Evolutionary conservation across 179 eudicot species (phyloP).

Genomic region (Camellia oleifera): DNA sequence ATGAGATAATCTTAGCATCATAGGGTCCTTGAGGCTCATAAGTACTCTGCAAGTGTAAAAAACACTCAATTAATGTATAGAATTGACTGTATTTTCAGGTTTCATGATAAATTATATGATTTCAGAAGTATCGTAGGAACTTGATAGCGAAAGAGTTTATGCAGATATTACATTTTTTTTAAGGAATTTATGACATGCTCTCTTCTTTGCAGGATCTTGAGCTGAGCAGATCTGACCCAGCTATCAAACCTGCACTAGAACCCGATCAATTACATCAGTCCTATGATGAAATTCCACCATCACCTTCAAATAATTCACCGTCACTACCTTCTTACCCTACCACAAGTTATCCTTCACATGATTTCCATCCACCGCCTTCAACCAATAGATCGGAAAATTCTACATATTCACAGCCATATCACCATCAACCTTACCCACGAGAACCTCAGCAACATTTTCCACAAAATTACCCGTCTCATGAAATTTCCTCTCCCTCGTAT

Average conservation of each 20-base stretch:
- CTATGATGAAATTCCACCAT: constrained; percentile 39
- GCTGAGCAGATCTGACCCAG: constrained; percentile 43
- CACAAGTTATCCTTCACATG: constrained; percentile 53
- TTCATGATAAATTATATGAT: neutral
- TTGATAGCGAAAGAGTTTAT: neutral
- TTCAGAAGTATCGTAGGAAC: constrained; percentile 1
- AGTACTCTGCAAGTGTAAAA: neutral
- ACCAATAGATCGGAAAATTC: constrained; percentile 42
- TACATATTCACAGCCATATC: constrained; percentile 55
- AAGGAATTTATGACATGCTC: neutral
- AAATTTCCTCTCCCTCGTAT: constrained; percentile 44
- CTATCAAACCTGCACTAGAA: constrained; percentile 33
- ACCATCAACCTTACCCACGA: constrained; percentile 54
- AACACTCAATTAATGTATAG: neutral
- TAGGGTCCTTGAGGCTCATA: neutral
- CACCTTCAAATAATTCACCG: constrained; percentile 31
- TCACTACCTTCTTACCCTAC: constrained; percentile 28
- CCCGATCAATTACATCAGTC: constrained; percentile 41
- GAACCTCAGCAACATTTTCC: constrained; percentile 56
- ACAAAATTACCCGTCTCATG: constrained; percentile 61
- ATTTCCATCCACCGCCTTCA: constrained; percentile 47
- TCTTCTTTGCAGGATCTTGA: constrained; percentile 54
- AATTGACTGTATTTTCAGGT: neutral
- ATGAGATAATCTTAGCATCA: neutral
- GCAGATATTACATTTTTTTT: neutral